phyloP scores from a whole-genome alignment of 1,139 yeast species.

The Eremothecium gossypii region DNA sequence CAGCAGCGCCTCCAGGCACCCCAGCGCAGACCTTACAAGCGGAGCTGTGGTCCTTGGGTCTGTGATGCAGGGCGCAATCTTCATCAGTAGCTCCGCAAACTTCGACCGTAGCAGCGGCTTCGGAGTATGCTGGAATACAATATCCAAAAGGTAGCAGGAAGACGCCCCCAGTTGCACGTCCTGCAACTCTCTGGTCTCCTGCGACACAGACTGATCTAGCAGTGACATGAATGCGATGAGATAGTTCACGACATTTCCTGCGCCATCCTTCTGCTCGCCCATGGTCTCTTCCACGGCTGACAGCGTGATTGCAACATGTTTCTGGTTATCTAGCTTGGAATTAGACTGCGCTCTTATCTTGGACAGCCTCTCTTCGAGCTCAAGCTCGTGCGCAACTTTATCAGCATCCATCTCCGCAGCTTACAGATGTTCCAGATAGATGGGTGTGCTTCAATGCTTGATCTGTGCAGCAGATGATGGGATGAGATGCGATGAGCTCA shows the following conservation, averaged over 20 bases:
- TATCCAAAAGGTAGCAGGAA: constrained; percentile 72
- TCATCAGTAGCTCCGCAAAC: constrained; percentile 67
- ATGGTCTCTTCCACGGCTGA: constrained; percentile 87
- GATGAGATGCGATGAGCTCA: too few species aligned
- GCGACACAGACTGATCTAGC: constrained; percentile 62
- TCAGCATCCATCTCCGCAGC: constrained; percentile 29
- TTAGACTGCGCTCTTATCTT: constrained; percentile 61
- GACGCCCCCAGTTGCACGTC: constrained; percentile 63
- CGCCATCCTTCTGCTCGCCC: constrained; percentile 47
- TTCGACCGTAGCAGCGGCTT: constrained; percentile 57
- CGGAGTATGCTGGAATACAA: constrained; percentile 70
- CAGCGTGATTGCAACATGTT: constrained; percentile 63
- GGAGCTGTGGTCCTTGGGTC: constrained; percentile 73
- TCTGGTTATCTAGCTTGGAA: constrained; percentile 78
- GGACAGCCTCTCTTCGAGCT: constrained; percentile 57
- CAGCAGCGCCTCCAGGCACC: constrained; percentile 71
- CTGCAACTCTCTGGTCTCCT: constrained; percentile 40
- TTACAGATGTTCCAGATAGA: too few species aligned
- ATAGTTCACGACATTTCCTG: constrained; percentile 59
- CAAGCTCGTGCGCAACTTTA: constrained; percentile 44
- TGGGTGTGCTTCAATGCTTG: too few species aligned
- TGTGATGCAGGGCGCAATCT: constrained; percentile 73
- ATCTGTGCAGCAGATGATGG: too few species aligned
- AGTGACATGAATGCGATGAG: constrained; percentile 76
- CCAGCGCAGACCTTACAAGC: constrained; percentile 71